Percentiles rank a stretch among this genome's conserved stretches.
Evolutionary conservation across 83 land plant species (phyloP).

Genomic region (Picea mariana): DNA sequence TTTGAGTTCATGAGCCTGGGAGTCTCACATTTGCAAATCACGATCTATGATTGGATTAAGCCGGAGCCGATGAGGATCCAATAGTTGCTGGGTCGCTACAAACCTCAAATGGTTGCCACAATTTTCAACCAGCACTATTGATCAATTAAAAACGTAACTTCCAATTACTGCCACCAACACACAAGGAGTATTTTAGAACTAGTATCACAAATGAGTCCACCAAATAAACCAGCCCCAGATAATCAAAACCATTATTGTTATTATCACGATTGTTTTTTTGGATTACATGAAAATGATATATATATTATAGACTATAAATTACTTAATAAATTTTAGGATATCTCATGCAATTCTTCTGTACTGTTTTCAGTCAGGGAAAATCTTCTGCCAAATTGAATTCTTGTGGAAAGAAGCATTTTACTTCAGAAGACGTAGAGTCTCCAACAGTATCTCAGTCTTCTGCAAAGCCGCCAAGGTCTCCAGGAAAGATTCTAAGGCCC

Average conservation of each 20-base stretch:
- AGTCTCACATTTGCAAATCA: background rate
- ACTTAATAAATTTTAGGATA: background rate
- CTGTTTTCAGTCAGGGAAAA: slow-evolving; percentile 39
- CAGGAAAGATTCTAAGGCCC: slow-evolving; percentile 12
- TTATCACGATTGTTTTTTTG: background rate
- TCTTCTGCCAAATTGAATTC: slow-evolving; percentile 23
- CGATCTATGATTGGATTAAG: background rate
- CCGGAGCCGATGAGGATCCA: background rate
- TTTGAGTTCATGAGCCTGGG: background rate
- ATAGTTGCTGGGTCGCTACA: background rate
- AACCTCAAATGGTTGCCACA: background rate
- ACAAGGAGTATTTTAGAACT: background rate
- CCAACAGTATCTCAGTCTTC: slow-evolving; percentile 32
- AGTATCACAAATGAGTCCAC: background rate
- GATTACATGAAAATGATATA: background rate
- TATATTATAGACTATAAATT: background rate
- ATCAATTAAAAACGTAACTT: background rate
- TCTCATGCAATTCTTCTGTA: slow-evolving; percentile 4
- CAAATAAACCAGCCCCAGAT: background rate
- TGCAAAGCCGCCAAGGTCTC: slow-evolving; percentile 40
- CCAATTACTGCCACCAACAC: background rate
- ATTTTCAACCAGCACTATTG: background rate
- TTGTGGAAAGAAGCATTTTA: slow-evolving; percentile 26
- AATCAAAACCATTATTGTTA: background rate
- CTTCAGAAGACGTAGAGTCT: slow-evolving; percentile 46